Base-by-base conservation (phyloP, 148 eudicot species). In the Silene conica region DNA sequence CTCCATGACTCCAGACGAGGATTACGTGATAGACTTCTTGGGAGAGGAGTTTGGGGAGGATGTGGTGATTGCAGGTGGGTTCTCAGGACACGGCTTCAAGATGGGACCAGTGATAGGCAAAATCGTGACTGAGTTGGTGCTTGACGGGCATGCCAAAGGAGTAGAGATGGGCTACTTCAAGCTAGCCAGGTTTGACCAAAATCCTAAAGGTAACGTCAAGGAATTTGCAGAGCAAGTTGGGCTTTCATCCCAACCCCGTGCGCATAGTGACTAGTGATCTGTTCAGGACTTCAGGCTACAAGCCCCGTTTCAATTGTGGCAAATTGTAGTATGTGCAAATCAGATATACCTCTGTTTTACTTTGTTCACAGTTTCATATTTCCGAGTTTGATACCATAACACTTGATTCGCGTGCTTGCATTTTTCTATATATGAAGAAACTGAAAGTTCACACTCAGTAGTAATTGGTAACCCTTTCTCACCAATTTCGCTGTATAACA, bases 41-140 rank as follows among this genome's bases (percentile, higher is more conserved):
- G 96, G 93, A 13, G 97, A 92, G n/a, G 89, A 82, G 74, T 85
- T 84, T 52, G 93, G 86, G n/a, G 74, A 92, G 76, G 86, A 90
- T 60, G 89, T 92, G 77, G 90, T 90, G 78, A 81, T 95, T 2
- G 97, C 86, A 0, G 96, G 91, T 2, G 99, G 96, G 19, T 95
- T 92, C 66, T 95, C 99, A 1, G 97, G 99, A 19, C 99, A 95
- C 6, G 99, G 99, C 57, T 95, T 95, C 79, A 95, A 95, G 87
- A 90, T 95, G 97, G 97, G 85, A 4, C 99, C 97, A 4, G 81
- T 84, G 19, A 74, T 95, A 5, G 99, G 99, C 57, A 81, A 80
- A 78, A 78, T 90, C 10, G 70, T 89, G 76, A 87, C 84, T 0
- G 97, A 92, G 18, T 48, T 95, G 74, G 86, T 77, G 64, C 19